Evolutionary conservation across 345 rosid genomes (phyloP), one percentile per base, ranked within the genome.

Genomic region (Brassica incana): DNA sequence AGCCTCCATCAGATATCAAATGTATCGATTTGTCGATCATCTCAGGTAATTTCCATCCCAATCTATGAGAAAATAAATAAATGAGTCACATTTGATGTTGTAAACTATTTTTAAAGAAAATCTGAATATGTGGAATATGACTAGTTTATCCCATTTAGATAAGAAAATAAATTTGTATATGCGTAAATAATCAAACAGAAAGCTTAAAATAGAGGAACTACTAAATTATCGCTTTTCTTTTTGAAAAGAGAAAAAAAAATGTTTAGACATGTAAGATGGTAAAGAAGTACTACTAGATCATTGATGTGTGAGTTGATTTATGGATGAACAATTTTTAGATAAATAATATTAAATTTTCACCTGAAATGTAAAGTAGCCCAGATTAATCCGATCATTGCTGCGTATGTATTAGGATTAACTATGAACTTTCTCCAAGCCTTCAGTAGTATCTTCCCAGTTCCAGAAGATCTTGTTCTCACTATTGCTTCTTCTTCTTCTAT

Each of bases 331-430:
- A 52, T 52, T 52, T 45, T 40, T 20, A 5, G 14, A 72, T 30
- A 27, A 23, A 56, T 38, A 68, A 80, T 23, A 62, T 16, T 38
- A 16, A 48, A n/a, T 11, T 12, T 40, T n/a, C 45, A 90, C 98
- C 90, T 88, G 89, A 88, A 92, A 48, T 88, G 92, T 78, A 95
- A 80, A 83, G 86, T 79, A 60, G 99, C 92, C 98, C 97, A 95
- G n/a, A 88, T 79, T 30, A 95, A 84, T 70, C 89, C 97, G 30
- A 87, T 6, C 45, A 87, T n/a, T 68, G 98, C 85, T 71, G 94
- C 93, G 83, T 92, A 88, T 30, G 92, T 90, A 69, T 95, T 95
- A 61, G 98, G 99, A 80, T 92, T 95, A 45, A 63, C 38, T 45
- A 89, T 40, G 48, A 92, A 95, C 78, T 90, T 91, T 86, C 67